A percentile compares a stretch with the other conserved stretches of the same genome.
Conservation (phyloP, 768 basidiomycete genomes). For the Phylloporus rhodoxanthus region DNA sequence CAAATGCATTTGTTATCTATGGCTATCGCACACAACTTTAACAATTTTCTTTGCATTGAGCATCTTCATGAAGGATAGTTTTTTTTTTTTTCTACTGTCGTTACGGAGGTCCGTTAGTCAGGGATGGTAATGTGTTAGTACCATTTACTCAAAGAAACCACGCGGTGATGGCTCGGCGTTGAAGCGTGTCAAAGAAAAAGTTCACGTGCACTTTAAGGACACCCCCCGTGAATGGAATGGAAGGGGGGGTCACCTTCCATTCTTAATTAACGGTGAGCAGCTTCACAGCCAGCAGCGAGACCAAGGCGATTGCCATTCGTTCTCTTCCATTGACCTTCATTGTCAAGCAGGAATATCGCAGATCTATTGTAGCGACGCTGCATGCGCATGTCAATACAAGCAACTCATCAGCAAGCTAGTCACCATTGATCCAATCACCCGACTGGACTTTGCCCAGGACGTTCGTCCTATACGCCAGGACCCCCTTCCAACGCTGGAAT, state of each 20-base stretch:
- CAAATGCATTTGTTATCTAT: constrained; percentile 34
- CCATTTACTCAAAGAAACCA: not conserved
- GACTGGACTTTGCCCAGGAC: constrained; percentile 54
- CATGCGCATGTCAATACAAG: constrained; percentile 21
- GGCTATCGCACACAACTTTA: constrained; percentile 21
- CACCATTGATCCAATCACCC: constrained; percentile 67
- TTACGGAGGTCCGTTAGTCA: constrained; percentile 12
- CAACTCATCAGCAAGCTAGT: constrained; percentile 23
- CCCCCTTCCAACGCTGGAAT: constrained; percentile 45
- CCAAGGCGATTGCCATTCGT: constrained; percentile 15
- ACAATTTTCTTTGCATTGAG: constrained; percentile 23
- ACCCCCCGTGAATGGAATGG: constrained; percentile 16
- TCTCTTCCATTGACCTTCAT: constrained; percentile 19
- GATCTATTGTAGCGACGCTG: constrained; percentile 22
- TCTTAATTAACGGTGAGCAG: constrained; percentile 14
- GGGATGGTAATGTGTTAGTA: constrained; percentile 15
- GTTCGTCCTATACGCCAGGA: constrained; percentile 38
- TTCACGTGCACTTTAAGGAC: not conserved
- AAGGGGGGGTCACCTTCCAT: constrained; percentile 27
- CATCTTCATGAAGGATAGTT: constrained; percentile 23
- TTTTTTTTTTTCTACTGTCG: constrained; percentile 13
- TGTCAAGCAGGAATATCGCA: constrained; percentile 11
- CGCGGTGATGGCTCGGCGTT: constrained; percentile 10
- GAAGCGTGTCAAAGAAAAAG: constrained; percentile 10
- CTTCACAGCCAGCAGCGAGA: constrained; percentile 24